phyloP scores from a whole-genome alignment of 306 rosid genomes.

The Cucurbita ficifolia region DNA sequence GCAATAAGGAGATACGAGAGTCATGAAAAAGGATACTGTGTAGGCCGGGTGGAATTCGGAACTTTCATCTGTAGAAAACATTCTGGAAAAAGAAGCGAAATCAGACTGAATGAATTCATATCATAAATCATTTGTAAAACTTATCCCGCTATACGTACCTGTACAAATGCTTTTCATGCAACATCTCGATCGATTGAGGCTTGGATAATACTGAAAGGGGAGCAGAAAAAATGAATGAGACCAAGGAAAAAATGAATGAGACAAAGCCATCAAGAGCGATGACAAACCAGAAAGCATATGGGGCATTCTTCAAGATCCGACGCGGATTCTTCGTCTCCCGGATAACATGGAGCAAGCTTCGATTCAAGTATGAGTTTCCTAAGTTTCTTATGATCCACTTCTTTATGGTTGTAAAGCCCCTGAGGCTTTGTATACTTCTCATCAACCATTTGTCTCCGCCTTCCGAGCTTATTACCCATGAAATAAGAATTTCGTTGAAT shows the following conservation, averaged over 20 bases:
- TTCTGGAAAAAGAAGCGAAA: constrained; percentile 40
- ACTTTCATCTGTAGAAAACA: constrained; percentile 99
- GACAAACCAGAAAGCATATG: constrained; percentile 85
- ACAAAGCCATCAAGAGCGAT: not conserved
- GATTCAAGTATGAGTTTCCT: constrained; percentile 87
- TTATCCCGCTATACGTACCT: constrained; percentile 44
- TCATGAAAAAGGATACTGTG: constrained; percentile 70
- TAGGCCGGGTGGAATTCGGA: constrained; percentile 94
- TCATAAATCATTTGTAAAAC: not conserved
- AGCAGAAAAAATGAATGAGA: not conserved
- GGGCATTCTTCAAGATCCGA: constrained; percentile 90
- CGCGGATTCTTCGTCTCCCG: constrained; percentile 69
- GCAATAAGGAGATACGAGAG: constrained; percentile 4
- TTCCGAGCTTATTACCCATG: constrained; percentile 98
- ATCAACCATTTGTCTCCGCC: constrained; percentile 84
- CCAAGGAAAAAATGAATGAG: not conserved
- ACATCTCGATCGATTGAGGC: constrained; percentile 97
- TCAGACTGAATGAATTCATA: constrained; percentile 10
- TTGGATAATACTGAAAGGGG: constrained; percentile 69
- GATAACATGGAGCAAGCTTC: constrained; percentile 94
- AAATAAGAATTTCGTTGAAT: constrained; percentile 13
- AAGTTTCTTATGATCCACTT: constrained; percentile 96
- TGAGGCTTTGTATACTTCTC: constrained; percentile 90
- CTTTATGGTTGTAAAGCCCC: constrained; percentile 90
- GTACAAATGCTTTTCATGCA: constrained; percentile 98